phyloP scores from a whole-genome alignment of 169 alveolate genomes.

The Neospora caninum region DNA sequence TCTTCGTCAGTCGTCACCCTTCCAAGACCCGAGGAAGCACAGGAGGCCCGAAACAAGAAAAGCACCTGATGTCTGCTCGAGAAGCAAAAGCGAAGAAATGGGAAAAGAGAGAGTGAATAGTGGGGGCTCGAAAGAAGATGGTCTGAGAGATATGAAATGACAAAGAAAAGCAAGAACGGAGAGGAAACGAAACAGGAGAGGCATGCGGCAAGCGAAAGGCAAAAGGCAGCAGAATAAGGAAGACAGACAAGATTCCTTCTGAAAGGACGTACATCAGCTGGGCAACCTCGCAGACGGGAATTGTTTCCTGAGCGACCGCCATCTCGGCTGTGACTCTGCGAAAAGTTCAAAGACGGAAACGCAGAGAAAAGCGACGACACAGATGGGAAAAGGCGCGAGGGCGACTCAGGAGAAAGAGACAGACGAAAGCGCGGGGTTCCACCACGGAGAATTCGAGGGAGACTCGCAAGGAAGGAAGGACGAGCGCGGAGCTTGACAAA shows the following conservation, averaged over 20 bases:
- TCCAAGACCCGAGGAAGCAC: too few species aligned
- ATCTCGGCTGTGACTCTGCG: neutral
- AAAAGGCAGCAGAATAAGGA: too few species aligned
- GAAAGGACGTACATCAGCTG: neutral
- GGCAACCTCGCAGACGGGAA: conserved; percentile 41
- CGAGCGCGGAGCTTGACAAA: neutral
- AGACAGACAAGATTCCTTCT: too few species aligned
- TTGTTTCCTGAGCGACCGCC: neutral
- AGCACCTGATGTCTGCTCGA: too few species aligned
- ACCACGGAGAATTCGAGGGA: neutral
- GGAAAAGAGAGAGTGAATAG: neutral
- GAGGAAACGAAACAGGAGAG: too few species aligned
- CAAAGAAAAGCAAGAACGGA: neutral
- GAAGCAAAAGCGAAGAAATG: too few species aligned
- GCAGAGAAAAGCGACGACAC: neutral
- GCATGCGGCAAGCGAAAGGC: too few species aligned
- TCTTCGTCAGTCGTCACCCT: too few species aligned
- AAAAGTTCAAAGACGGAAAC: neutral
- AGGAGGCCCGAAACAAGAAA: too few species aligned
- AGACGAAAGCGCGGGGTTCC: neutral
- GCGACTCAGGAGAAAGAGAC: neutral
- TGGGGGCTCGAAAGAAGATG: neutral
- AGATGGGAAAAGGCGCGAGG: neutral
- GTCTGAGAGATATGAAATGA: neutral
- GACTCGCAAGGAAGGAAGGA: neutral